A percentile compares a stretch with the other conserved stretches of the same genome.
phyloP scores from a whole-genome alignment of 257 asterid genomes.

The Apocynum venetum region DNA sequence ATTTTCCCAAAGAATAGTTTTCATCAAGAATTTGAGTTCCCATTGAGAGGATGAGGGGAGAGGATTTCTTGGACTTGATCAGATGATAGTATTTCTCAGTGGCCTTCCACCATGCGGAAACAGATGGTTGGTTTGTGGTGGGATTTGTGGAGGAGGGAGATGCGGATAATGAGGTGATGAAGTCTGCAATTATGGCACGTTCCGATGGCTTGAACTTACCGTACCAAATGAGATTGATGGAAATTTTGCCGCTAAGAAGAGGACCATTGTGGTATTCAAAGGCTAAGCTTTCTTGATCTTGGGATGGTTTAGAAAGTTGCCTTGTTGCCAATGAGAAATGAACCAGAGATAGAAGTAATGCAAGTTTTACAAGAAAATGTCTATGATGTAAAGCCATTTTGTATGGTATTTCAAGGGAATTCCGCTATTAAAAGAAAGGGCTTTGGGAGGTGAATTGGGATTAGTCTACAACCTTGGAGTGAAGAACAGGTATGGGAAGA shows the following conservation, averaged over 20 bases:
- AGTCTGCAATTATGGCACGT: constrained; percentile 16
- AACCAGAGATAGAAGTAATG: not conserved
- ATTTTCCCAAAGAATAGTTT: constrained; percentile 43
- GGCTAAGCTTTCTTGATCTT: constrained; percentile 22
- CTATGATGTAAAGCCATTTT: not conserved
- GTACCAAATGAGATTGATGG: constrained; percentile 30
- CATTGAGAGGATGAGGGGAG: constrained; percentile 19
- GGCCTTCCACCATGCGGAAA: constrained; percentile 44
- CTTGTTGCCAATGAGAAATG: not conserved
- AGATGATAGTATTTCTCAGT: constrained; percentile 35
- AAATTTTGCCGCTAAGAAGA: constrained; percentile 19
- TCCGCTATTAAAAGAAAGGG: not conserved
- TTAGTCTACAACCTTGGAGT: not conserved
- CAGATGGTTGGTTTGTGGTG: constrained; percentile 32
- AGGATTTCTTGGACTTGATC: constrained; percentile 30
- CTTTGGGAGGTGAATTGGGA: not conserved
- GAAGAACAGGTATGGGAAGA: not conserved
- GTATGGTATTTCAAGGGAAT: not conserved
- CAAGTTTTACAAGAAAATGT: not conserved
- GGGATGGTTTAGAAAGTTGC: not conserved
- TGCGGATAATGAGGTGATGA: constrained; percentile 18
- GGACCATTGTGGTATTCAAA: constrained; percentile 34
- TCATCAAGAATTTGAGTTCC: constrained; percentile 37
- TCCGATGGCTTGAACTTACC: constrained; percentile 27
- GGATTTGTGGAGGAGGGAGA: constrained; percentile 16